These are phyloP conservation scores for Spergularia azorica DNA, from an alignment of 179 eudicot species.

Conservation along the genomic window DNA sequence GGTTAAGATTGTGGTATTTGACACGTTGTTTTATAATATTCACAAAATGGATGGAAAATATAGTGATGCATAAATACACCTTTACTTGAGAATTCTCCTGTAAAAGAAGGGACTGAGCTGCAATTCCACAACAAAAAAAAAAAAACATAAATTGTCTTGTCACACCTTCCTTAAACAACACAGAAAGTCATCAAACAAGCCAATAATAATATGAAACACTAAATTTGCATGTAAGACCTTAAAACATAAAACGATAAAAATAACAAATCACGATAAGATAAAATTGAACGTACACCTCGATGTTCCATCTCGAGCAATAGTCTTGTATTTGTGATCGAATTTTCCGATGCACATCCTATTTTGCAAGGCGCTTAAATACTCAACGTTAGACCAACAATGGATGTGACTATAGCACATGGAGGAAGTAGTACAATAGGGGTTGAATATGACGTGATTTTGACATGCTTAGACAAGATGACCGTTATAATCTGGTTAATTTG, in stretches of 20 bases:
- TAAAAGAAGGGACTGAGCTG: not conserved
- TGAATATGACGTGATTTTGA: conserved; percentile 22
- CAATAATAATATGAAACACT: too few species aligned
- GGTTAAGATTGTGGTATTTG: too few species aligned
- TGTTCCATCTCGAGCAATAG: conserved; percentile 4
- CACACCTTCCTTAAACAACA: too few species aligned
- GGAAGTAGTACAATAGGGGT: conserved; percentile 24
- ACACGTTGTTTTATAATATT: too few species aligned
- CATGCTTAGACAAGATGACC: conserved; percentile 15
- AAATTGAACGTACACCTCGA: not conserved
- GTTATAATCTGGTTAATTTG: conserved; percentile 31
- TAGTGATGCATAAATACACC: not conserved
- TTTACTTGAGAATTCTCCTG: not conserved
- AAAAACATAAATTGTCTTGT: too few species aligned
- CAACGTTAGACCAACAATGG: not conserved
- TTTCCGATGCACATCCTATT: not conserved
- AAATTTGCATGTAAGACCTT: too few species aligned
- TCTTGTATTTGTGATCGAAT: not conserved
- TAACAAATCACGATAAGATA: too few species aligned
- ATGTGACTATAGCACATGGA: conserved; percentile 19
- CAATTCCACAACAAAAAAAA: not conserved
- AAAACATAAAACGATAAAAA: too few species aligned
- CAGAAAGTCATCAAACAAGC: too few species aligned
- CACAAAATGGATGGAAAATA: too few species aligned
- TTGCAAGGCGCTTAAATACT: conserved; percentile 4